Evolutionary conservation across 495 filamentous ascomycete genomes (phyloP), one percentile per base, ranked within the genome.

Genomic region (Hyaloscypha variabilis): DNA sequence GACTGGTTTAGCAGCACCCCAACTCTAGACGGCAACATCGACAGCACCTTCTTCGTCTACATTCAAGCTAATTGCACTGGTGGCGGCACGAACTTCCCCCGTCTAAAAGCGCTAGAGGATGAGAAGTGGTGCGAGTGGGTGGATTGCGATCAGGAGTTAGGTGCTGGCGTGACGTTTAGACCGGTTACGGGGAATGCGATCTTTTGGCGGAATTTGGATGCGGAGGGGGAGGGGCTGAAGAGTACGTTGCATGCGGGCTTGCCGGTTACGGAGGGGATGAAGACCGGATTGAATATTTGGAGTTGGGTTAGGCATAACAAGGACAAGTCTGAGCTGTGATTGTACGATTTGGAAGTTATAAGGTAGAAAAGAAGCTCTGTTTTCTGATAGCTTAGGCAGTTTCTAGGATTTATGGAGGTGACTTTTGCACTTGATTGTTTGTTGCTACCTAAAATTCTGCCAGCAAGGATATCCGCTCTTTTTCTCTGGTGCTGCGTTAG

Each of bases 241-340:
- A 74, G 80, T 52, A 83, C 78, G 6, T 70, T 77, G 53, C 83
- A 85, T 66, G 82, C 82, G 5, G 82, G 82, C 1, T 66, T 84
- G 49, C 81, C 82, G 2, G 68, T 86, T 19, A 74, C 67, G 50
- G 73, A 69, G 2, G 83, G 82, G 3, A 54, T 71, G 57, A 86
- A 85, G 75, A 79, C 80, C 21, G 82, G 82, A 3, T 83, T 85
- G 81, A 85, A 86, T 72, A 84, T 86, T 64, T 86, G 82, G 83
- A 64, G 60, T 26, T 67, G 68, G 68, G 60, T 36, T 56, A 25
- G 26, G 53, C 10, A 51, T 19, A 17, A 51, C 13, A 55, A 25
- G 23, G n/a, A 4, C 4, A 51, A 4, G 19, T 24, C 49, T 51
- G 49, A 51, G 49, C 30, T 34, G 4, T 34, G 30, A 34, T 34